Evolutionary conservation across 164 flowering plant species (phyloP), one percentile per base, ranked within the genome.

Genomic region (Cinnamomum chago): DNA sequence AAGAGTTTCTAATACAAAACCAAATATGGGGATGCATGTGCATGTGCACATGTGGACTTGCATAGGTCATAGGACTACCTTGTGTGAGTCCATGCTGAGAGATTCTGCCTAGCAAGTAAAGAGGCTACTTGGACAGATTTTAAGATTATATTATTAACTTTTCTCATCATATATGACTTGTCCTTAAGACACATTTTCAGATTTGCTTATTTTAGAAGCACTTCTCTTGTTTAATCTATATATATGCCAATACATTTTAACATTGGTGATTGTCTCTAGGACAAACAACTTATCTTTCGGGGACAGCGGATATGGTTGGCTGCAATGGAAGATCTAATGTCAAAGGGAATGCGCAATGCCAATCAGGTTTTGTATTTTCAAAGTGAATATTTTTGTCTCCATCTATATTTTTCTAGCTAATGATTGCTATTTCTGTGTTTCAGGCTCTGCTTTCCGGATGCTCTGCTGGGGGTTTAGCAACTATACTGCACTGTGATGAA

Each of bases 391-490:
- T 24, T 25, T 64, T 64, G 14, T 25, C 30, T 10, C 47, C n/a
- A 17, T 30, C 9, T 28, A 27, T 30, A 30, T 17, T 67, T 67
- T 10, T 28, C 22, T 67, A 33, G 28, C 11, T 25, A 17, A 28
- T 17, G 33, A 33, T 27, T 67, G 33, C 33, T 55, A 55, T 55
- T 72, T 67, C 6, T 40, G 68, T 64, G n/a, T 76, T 84, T 66
- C 85, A 94, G 97, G 97, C 95, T 81, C 92, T 95, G 82, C 98
- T 93, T 62, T 92, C 99, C 77, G 99, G 99, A 58, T 95, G 99
- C 80, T 95, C 99, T 71, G 99, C 99, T 75, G 98, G 99, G 64
- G 98, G 98, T 70, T 79, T 95, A 65, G 93, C 98, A 62, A 80
- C 97, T 62, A 95, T 95, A 67, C 55, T 95, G 35, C 97, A 95